Percentiles rank a stretch among this genome's conserved stretches.
Evolutionary conservation across 176 grass and related monocot genomes (phyloP).

Genomic region (Carex parvula): DNA sequence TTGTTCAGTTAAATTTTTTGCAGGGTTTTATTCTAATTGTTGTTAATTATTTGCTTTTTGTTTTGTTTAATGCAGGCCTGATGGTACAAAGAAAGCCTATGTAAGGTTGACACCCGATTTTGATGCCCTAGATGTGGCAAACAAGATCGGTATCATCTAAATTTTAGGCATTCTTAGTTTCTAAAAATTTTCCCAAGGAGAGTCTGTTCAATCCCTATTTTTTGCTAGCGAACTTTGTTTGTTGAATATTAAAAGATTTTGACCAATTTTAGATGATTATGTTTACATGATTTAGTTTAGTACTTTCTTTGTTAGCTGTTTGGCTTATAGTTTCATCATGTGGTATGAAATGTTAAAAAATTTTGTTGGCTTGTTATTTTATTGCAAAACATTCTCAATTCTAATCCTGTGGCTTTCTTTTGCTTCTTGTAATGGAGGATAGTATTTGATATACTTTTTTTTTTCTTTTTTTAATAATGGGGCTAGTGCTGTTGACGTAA

Average conservation of each 20-base stretch:
- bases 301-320: not conserved
- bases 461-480: too few species aligned
- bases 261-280: not conserved
- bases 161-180: slow-evolving; percentile 17
- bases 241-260: not conserved
- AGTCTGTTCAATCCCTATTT: not conserved
- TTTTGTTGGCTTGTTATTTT: not conserved
- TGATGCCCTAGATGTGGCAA: slow-evolving; percentile 67
- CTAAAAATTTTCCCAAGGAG: too few species aligned
- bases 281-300: not conserved
- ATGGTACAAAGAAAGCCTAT: slow-evolving; percentile 76
- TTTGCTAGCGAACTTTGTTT: slow-evolving; percentile 7
- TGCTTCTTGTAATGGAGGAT: too few species aligned
- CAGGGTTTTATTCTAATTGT: not conserved
- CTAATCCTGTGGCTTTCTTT: too few species aligned
- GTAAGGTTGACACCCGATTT: slow-evolving; percentile 68
- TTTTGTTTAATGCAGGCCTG: slow-evolving; percentile 38
- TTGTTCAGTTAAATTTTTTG: not conserved
- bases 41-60: not conserved
- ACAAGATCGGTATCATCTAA: slow-evolving; percentile 81
- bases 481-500: too few species aligned
- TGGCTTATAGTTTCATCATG: not conserved
- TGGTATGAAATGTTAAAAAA: not conserved
- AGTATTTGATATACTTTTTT: too few species aligned
- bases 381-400: too few species aligned